Percentiles rank a stretch among this genome's conserved stretches.
phyloP scores from a whole-genome alignment of 2,329 filamentous ascomycete species.

The Xylaria hypoxylon region DNA sequence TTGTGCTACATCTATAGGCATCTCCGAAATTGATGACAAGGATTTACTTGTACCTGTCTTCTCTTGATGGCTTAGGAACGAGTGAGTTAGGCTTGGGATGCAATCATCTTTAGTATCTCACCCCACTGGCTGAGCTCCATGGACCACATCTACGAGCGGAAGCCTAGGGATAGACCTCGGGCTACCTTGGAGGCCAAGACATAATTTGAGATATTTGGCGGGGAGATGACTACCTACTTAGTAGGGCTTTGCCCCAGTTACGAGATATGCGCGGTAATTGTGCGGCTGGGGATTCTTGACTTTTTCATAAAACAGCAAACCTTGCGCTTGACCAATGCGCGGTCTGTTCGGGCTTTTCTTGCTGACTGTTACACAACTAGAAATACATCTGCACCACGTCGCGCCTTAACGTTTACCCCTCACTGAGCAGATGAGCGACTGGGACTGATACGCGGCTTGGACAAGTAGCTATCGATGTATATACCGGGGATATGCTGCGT shows the following conservation, averaged over 20 bases:
- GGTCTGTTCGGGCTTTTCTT: constrained; percentile 66
- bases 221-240: constrained; percentile 62
- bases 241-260: constrained; percentile 63
- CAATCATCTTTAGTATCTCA: constrained; percentile 63
- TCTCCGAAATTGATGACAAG: too few relatives aligned
- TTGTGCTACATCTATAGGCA: neutral
- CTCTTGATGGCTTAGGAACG: constrained; percentile 55
- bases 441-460: constrained; percentile 62
- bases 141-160: constrained; percentile 67
- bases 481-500: constrained; percentile 60
- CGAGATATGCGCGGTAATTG: constrained; percentile 66
- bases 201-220: constrained; percentile 66
- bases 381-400: constrained; percentile 67
- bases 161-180: constrained; percentile 66
- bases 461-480: constrained; percentile 59
- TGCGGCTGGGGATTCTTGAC: constrained; percentile 64
- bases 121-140: constrained; percentile 69
- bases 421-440: constrained; percentile 61
- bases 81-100: constrained; percentile 47
- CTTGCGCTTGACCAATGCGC: constrained; percentile 63
- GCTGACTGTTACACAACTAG: constrained; percentile 68
- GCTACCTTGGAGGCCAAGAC: constrained; percentile 69
- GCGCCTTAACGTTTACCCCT: constrained; percentile 66
- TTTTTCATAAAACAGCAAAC: constrained; percentile 60
- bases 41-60: constrained; percentile 50